Evolutionary conservation across 1,139 yeast species (phyloP).

Genomic region (Kurtzmaniella quercitrusa): DNA sequence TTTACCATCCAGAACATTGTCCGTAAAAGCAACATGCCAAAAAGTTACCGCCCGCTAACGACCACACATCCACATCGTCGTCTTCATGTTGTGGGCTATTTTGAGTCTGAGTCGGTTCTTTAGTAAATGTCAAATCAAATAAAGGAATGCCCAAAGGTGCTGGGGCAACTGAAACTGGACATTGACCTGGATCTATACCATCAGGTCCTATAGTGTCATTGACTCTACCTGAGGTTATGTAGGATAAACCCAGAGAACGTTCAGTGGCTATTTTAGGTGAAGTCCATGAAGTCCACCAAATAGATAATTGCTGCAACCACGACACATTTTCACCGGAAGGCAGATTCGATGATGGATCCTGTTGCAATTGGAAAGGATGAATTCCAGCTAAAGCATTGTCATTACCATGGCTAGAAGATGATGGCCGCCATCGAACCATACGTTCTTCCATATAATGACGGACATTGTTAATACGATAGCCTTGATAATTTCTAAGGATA

Average conservation of each 20-base stretch:
- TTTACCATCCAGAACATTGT: background rate
- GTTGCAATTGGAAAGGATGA: conserved; percentile 34
- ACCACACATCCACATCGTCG: background rate
- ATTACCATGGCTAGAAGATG: conserved; percentile 37
- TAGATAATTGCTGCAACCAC: background rate
- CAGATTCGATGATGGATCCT: background rate
- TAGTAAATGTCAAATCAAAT: conserved; percentile 16
- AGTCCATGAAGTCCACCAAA: background rate
- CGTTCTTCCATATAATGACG: conserved; percentile 48
- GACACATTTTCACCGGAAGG: background rate
- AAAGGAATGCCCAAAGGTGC: conserved; percentile 27
- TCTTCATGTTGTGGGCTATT: background rate
- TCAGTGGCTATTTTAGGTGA: background rate
- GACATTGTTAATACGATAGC: conserved; percentile 11
- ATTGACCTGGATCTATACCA: too few species aligned
- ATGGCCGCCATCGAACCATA: conserved; percentile 49
- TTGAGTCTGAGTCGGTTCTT: conserved; percentile 3
- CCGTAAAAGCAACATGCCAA: background rate
- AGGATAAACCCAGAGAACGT: background rate
- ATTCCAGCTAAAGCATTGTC: conserved; percentile 30
- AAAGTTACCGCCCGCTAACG: background rate
- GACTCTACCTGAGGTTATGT: background rate
- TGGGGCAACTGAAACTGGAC: conserved; percentile 8
- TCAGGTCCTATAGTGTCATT: conserved; percentile 7
- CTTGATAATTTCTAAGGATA: conserved; percentile 1